These are phyloP conservation scores for Solanum appendiculatum DNA, from an alignment of 257 asterid genomes.

Conservation along the genomic window DNA sequence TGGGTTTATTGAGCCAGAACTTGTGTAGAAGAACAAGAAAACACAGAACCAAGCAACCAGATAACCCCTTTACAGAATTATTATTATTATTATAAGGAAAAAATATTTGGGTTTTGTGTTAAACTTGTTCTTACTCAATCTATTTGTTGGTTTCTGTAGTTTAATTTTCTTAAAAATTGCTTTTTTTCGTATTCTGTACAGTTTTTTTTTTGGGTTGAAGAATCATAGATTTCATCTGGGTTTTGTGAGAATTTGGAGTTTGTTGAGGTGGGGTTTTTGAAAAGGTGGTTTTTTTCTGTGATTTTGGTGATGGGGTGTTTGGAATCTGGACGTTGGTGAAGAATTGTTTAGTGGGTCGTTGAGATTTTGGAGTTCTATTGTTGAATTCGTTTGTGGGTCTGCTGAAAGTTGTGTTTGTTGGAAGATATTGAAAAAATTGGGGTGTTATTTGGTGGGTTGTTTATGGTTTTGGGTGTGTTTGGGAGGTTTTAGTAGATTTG, in stretches of 20 bases:
- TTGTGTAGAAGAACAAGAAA: slow-evolving; percentile 3
- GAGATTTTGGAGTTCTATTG: background rate
- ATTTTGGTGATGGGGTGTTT: background rate
- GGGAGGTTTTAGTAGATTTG: background rate
- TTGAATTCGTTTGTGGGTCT: background rate
- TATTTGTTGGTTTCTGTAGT: background rate
- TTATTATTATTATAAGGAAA: background rate
- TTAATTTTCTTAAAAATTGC: background rate
- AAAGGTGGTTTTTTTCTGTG: background rate
- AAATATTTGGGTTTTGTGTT: slow-evolving; percentile 6
- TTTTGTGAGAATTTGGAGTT: background rate
- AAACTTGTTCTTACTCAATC: background rate
- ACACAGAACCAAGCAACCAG: slow-evolving; percentile 2
- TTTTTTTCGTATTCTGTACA: background rate
- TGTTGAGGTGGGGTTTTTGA: background rate
- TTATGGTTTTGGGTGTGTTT: background rate
- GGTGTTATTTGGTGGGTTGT: background rate
- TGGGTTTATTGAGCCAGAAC: background rate
- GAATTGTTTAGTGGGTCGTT: background rate
- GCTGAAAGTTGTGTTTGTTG: slow-evolving; percentile 3
- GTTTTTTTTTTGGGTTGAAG: background rate
- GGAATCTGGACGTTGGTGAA: background rate
- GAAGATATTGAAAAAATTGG: background rate
- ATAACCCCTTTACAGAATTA: background rate
- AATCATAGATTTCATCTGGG: background rate